Evolutionary conservation across 2,329 filamentous ascomycete genomes (phyloP).

Genomic region (Venturia aucupariae): DNA sequence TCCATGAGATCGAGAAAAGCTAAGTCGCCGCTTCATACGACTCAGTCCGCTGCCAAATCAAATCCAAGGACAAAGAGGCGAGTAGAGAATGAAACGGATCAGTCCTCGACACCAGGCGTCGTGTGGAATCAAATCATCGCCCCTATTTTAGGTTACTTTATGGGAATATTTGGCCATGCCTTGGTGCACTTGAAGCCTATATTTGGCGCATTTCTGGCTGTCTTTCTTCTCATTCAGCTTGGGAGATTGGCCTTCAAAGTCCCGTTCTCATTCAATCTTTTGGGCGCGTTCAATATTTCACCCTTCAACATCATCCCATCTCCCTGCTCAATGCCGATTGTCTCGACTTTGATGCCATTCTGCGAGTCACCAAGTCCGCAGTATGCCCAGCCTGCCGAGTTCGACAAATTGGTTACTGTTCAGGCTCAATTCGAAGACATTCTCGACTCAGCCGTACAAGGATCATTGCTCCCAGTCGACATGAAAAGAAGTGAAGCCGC

Average conservation of each 20-base stretch:
- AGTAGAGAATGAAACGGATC: not conserved
- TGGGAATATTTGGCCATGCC: constrained; percentile 4
- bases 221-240: constrained; percentile 5
- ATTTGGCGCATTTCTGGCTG: constrained; percentile 4
- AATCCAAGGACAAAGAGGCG: not conserved
- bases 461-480: constrained; percentile 60
- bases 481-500: constrained; percentile 71
- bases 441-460: constrained; percentile 55
- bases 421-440: constrained; percentile 72
- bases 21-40: not conserved
- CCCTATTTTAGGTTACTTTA: not conserved
- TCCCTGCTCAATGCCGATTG: not conserved
- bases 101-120: not conserved
- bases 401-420: constrained; percentile 63
- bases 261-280: not conserved
- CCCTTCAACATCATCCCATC: constrained; percentile 4
- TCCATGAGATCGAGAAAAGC: not conserved
- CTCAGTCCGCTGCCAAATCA: not conserved
- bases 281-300: constrained; percentile 1
- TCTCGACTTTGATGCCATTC: not conserved
- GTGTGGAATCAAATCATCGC: constrained; percentile 4
- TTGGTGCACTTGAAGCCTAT: constrained; percentile 10
- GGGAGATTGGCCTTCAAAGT: not conserved
- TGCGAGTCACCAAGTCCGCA: not conserved
- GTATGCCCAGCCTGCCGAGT: constrained; percentile 42